Conservation (phyloP, 176 grass and related monocot species). For the Carex scoparia region DNA sequence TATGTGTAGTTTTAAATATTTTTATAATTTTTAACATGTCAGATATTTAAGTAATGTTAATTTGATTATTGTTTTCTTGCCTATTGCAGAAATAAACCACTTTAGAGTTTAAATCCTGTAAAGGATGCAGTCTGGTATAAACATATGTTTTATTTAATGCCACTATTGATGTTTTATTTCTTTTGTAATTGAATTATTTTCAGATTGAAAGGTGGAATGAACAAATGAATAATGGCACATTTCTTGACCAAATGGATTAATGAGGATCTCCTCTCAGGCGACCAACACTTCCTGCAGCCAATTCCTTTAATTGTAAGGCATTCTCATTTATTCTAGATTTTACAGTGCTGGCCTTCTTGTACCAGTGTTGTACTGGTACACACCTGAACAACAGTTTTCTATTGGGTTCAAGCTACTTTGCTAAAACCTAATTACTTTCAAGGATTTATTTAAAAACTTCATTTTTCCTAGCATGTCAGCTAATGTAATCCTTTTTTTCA, state of each 20-base stretch:
- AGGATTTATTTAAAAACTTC: background rate
- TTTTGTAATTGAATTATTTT: no score
- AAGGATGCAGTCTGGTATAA: no score
- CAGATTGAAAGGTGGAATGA: no score
- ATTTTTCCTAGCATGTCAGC: background rate
- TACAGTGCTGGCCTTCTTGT: background rate
- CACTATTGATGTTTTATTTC: no score
- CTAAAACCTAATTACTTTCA: background rate
- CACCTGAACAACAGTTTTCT: background rate
- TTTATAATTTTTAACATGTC: slow-evolving; percentile 16
- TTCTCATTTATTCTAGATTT: background rate
- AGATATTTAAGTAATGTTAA: slow-evolving; percentile 1
- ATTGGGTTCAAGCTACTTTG: background rate
- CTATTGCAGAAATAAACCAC: no score
- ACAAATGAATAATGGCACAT: no score
- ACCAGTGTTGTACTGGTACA: background rate
- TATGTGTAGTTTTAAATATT: background rate
- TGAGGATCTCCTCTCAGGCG: slow-evolving; percentile 62
- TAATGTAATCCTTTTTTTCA: background rate
- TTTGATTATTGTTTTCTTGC: background rate
- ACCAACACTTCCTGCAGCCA: slow-evolving; percentile 47
- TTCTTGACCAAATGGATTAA: no score
- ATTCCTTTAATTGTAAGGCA: slow-evolving; percentile 71
- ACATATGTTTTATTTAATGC: no score
- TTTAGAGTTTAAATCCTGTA: no score